phyloP scores from a whole-genome alignment of 148 eudicot species.

The Arbutus unedo region DNA sequence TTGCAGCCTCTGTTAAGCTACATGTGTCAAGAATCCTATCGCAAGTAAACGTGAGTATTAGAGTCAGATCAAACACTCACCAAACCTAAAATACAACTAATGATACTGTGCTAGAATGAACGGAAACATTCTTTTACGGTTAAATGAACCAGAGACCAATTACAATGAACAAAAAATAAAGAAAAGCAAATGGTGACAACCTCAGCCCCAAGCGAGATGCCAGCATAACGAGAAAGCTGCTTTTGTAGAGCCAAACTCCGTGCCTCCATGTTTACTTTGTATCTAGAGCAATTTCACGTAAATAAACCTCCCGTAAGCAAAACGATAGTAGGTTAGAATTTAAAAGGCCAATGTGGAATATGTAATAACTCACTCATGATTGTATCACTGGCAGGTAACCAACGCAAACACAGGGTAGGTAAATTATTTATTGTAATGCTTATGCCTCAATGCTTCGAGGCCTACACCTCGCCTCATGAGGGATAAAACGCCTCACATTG shows the following conservation, averaged over 20 bases:
- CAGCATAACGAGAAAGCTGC: slow-evolving; percentile 77
- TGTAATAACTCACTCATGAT: slow-evolving; percentile 3
- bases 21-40: neutral
- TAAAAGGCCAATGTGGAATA: neutral
- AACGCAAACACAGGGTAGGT: neutral
- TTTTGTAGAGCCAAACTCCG: slow-evolving; percentile 63
- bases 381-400: neutral
- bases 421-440: too few relatives aligned
- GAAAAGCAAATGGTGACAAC: slow-evolving; percentile 27
- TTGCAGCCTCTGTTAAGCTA: neutral
- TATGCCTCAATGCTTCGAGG: too few relatives aligned
- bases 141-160: neutral
- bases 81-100: neutral
- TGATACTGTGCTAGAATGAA: neutral
- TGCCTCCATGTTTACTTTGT: slow-evolving; percentile 53
- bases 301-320: neutral
- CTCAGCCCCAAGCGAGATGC: slow-evolving; percentile 68
- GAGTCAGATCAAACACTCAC: neutral
- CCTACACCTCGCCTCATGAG: too few relatives aligned
- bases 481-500: too few relatives aligned
- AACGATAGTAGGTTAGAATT: too few relatives aligned
- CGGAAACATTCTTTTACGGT: neutral
- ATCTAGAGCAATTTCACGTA: slow-evolving; percentile 38
- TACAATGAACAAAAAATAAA: neutral
- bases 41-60: neutral